Evolutionary conservation across 1,139 yeast species (phyloP).

Genomic region (Zhuliangozyma parablackwelliae): DNA sequence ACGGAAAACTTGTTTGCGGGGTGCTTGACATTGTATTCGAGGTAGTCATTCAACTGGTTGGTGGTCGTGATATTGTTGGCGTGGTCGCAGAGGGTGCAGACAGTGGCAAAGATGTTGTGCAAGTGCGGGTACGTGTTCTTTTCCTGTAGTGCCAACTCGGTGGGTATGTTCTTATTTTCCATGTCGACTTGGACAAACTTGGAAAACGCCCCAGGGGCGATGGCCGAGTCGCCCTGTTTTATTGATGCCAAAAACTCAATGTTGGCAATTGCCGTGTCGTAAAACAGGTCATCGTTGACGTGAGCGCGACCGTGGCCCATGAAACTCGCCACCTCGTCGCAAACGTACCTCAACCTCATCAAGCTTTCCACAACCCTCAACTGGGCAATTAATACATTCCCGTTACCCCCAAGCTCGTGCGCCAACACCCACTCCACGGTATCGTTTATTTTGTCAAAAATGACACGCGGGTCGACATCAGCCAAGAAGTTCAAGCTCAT

Average conservation of each 20-base stretch:
- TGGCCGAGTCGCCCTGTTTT: constrained; percentile 6
- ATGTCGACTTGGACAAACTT: constrained; percentile 52
- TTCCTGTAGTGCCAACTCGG: constrained; percentile 27
- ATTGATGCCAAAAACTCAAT: constrained; percentile 6
- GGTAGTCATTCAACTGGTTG: constrained; percentile 32
- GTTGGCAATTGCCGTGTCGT: constrained; percentile 10
- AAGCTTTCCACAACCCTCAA: constrained; percentile 24
- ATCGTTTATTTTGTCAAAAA: constrained; percentile 19
- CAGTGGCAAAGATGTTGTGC: constrained; percentile 29
- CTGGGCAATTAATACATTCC: constrained; percentile 18
- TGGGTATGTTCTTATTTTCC: constrained; percentile 58
- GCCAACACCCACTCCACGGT: constrained; percentile 18
- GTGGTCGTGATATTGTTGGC: constrained; percentile 21
- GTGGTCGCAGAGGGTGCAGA: constrained; percentile 18
- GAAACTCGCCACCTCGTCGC: constrained; percentile 5
- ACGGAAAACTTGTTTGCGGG: constrained; percentile 37
- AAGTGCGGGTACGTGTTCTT: constrained; percentile 28
- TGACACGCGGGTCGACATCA: constrained; percentile 19
- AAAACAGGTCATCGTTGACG: constrained; percentile 8
- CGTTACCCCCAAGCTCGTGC: constrained; percentile 6
- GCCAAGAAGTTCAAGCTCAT: constrained; percentile 46
- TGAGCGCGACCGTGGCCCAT: constrained; percentile 10
- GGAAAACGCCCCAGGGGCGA: constrained; percentile 32
- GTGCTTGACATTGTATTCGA: constrained; percentile 28
- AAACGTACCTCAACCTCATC: constrained; percentile 17